Percentiles rank a stretch among this genome's conserved stretches.
Evolutionary conservation across 495 filamentous ascomycete species (phyloP).

Genomic region (Cudoniella acicularis): DNA sequence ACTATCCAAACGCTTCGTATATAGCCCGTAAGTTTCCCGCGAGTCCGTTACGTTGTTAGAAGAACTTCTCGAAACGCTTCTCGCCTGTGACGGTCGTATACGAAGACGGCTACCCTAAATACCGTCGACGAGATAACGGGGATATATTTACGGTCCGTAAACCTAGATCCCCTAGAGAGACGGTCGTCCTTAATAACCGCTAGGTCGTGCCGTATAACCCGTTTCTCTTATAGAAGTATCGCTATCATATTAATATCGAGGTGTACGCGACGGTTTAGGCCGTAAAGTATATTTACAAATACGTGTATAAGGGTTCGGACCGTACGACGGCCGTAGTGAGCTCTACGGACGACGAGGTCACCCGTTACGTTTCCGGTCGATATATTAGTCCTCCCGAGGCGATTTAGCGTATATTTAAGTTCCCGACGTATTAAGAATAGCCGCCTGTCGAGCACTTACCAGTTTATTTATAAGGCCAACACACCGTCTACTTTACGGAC

Average conservation of each 20-base stretch:
- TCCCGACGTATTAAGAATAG: slow-evolving; percentile 8
- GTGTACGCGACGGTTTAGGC: slow-evolving; percentile 9
- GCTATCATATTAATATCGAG: slow-evolving; percentile 16
- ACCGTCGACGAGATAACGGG: slow-evolving; percentile 1
- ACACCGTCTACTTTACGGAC: slow-evolving; percentile 16
- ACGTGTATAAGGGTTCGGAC: slow-evolving; percentile 22
- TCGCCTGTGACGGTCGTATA: not conserved
- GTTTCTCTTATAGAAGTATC: slow-evolving; percentile 12
- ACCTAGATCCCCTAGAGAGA: not conserved
- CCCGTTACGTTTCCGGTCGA: slow-evolving; percentile 3
- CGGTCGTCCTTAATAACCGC: slow-evolving; percentile 9
- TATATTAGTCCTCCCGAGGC: slow-evolving; percentile 19
- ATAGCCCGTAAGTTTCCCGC: not conserved
- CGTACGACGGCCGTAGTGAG: slow-evolving; percentile 1
- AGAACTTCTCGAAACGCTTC: slow-evolving; percentile 2
- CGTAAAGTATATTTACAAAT: slow-evolving; percentile 22
- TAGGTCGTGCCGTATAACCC: slow-evolving; percentile 20
- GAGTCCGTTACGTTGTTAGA: not conserved
- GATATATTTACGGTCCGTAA: slow-evolving; percentile 5
- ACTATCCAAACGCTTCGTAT: not conserved
- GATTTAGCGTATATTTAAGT: slow-evolving; percentile 19
- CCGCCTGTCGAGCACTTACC: slow-evolving; percentile 12
- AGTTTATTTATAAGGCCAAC: slow-evolving; percentile 1
- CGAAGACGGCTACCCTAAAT: not conserved
- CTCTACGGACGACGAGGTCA: slow-evolving; percentile 13